Conservation (phyloP, 2,329 filamentous ascomycete species). For the Macrophomina phaseolina region DNA sequence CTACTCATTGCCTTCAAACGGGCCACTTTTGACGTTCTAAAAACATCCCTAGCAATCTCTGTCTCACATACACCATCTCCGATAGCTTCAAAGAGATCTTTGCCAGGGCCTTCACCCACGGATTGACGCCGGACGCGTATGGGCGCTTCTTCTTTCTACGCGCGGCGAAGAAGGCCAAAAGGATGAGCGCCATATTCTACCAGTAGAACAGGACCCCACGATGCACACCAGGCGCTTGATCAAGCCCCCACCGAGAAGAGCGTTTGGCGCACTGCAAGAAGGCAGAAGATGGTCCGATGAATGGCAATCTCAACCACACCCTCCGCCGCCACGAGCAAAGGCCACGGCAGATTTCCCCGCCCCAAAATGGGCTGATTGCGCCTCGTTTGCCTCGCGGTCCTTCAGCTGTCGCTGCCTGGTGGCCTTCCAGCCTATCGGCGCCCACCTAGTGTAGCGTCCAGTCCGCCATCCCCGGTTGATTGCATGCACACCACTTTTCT, state of each 20-base stretch:
- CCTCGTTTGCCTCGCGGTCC: not conserved
- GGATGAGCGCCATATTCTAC: not conserved
- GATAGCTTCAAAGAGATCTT: not conserved
- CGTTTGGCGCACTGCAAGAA: not conserved
- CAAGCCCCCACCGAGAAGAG: no score
- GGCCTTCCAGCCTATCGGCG: not conserved
- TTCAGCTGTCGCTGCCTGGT: not conserved
- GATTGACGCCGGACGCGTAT: not conserved
- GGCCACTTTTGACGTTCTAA: not conserved
- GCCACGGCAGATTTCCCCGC: not conserved
- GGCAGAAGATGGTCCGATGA: not conserved
- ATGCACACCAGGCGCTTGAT: no score
- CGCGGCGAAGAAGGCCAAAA: not conserved
- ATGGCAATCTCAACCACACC: not conserved
- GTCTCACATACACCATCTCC: not conserved
- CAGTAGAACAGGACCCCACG: not conserved
- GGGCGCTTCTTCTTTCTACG: not conserved
- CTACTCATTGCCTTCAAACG: not conserved
- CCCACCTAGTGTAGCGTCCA: not conserved
- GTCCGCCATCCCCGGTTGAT: not conserved
- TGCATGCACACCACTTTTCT: not conserved
- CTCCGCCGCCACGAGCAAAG: not conserved
- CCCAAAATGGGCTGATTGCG: not conserved
- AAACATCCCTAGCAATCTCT: not conserved
- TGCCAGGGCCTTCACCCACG: no score